phyloP scores from a whole-genome alignment of 1,139 yeast genomes.

The Tardiomyces digboiensis region DNA sequence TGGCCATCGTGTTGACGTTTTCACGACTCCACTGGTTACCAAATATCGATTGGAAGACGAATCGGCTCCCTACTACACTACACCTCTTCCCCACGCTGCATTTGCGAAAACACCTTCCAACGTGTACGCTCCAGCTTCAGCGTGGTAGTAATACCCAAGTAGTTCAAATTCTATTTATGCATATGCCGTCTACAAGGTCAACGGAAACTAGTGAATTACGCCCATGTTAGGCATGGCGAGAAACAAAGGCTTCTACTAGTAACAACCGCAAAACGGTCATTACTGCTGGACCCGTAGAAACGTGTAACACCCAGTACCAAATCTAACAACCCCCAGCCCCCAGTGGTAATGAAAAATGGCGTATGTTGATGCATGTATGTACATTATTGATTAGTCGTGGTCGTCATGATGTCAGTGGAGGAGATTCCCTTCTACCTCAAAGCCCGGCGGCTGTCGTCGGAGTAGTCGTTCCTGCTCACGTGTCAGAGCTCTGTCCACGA shows the following conservation, averaged over 20 bases:
- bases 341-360: too few species aligned
- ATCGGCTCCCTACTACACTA: neutral
- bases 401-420: neutral
- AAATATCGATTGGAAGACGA: neutral
- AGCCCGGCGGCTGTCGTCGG: slow-evolving; percentile 22
- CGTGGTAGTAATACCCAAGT: neutral
- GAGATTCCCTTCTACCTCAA: neutral
- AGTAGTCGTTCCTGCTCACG: slow-evolving; percentile 23
- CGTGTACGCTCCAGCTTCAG: neutral
- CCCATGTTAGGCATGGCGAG: too few species aligned
- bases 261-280: too few species aligned
- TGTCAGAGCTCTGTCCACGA: slow-evolving; percentile 39
- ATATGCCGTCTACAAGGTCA: too few species aligned
- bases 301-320: too few species aligned
- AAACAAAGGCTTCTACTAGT: too few species aligned
- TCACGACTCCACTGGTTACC: neutral
- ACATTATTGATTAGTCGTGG: neutral
- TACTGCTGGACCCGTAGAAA: too few species aligned
- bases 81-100: neutral
- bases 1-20: neutral
- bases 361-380: neutral
- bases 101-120: neutral
- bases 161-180: too few species aligned
- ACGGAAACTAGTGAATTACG: too few species aligned
- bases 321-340: too few species aligned